phyloP scores from a whole-genome alignment of 2,329 filamentous ascomycete species.

The Paecilomyces sp. region DNA sequence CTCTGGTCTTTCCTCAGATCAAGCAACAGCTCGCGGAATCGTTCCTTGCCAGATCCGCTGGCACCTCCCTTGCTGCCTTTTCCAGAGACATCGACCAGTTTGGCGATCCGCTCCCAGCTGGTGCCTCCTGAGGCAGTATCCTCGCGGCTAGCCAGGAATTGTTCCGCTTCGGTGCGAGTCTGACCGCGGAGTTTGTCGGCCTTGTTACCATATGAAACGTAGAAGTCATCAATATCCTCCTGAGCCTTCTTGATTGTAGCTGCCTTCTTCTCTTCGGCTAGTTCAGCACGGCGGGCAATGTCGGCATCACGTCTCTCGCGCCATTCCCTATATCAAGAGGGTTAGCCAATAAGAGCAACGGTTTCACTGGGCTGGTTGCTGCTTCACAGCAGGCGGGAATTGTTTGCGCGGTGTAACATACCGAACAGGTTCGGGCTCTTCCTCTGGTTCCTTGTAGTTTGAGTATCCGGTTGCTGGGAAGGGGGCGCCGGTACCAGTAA shows the following conservation, averaged over 20 bases:
- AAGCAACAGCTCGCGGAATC: conserved; percentile 83
- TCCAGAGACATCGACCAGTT: conserved; percentile 93
- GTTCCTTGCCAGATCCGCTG: conserved; percentile 86
- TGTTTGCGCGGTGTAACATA: conserved; percentile 16
- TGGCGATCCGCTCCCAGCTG: conserved; percentile 97
- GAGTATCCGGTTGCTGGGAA: conserved; percentile 48
- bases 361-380: not conserved
- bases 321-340: conserved; percentile 58
- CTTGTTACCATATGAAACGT: conserved; percentile 98
- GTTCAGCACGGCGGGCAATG: conserved; percentile 75
- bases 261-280: conserved; percentile 73
- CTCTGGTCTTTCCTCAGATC: conserved; percentile 92
- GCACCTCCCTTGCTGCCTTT: conserved; percentile 85
- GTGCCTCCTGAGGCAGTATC: conserved; percentile 92
- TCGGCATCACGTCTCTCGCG: conserved; percentile 79
- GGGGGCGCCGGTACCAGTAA: conserved; percentile 62
- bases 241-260: conserved; percentile 85
- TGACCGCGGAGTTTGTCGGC: conserved; percentile 89
- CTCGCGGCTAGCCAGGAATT: conserved; percentile 81
- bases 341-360: not conserved
- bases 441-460: conserved; percentile 55
- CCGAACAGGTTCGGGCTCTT: conserved; percentile 81
- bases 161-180: conserved; percentile 84
- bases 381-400: not conserved
- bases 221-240: conserved; percentile 96